Evolutionary conservation across 345 rosid genomes (phyloP), one percentile per base, ranked within the genome.

Genomic region (Dovyalis caffra): DNA sequence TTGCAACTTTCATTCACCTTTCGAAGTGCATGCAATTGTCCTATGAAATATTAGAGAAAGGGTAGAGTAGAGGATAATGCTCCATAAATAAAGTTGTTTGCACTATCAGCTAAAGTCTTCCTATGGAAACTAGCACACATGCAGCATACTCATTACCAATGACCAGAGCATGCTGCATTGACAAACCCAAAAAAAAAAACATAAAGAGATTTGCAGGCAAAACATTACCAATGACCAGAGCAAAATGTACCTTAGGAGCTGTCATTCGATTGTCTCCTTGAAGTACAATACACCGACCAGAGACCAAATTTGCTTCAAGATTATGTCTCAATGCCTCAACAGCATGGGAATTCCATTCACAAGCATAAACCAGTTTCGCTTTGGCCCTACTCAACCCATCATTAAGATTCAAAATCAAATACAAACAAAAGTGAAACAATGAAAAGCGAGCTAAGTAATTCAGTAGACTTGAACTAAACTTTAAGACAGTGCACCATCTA

Each of bases 291-390:
- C 99, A 95, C 68, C 80, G 91, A 81, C 89, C 95, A 78, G 87
- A 80, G 38, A 92, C 97, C 28, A 80, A 85, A 84, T 95, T 95
- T 78, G 83, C 87, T 73, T 80, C 83, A 65, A 95, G 86, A 71
- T 92, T 95, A 61, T 63, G 86, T 68, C 79, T 78, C 57, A 95
- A 92, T 1, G 99, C 99, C 84, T 89, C 92, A 75, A 91, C 78
- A 66, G 97, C 97, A 86, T 87, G 89, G 28, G 86, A 91, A 82
- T 95, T 95, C 99, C 99, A 92, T 79, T 95, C 99, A 80, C 97
- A 91, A 80, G 99, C 94, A 89, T 87, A 92, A 57, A 91, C 97
- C 66, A 87, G 62, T 80, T 82, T 90, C 75, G 97, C 99, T 80
- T 86, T 86, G 72, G 97, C 97, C 90, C 99, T 95, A 78, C 77